Conservation (phyloP, 1,284 basidiomycete species). For the Wolfiporia cocos region DNA sequence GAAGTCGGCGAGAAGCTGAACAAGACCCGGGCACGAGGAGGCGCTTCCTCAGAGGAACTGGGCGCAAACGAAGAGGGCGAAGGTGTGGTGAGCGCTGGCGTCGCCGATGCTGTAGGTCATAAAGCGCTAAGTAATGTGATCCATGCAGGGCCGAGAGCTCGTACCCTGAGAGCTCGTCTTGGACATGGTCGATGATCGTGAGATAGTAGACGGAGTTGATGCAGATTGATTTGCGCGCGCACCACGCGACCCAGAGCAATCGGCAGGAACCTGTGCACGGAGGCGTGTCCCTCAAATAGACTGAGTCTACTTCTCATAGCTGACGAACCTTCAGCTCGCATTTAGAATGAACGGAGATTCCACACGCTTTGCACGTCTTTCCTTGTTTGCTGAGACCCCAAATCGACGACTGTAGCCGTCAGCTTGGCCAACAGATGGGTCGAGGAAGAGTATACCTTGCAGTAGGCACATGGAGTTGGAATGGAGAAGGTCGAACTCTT, state of each 20-base stretch:
- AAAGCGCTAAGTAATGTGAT: no score
- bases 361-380: conserved; percentile 75
- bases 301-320: background rate
- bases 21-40: conserved; percentile 50
- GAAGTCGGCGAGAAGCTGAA: conserved; percentile 71
- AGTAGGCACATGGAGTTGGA: conserved; percentile 75
- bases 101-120: conserved; percentile 10
- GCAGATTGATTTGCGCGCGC: conserved; percentile 16
- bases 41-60: conserved; percentile 34
- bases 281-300: conserved; percentile 3
- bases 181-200: conserved; percentile 28
- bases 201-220: conserved; percentile 18
- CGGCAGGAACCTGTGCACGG: conserved; percentile 60
- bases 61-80: conserved; percentile 52
- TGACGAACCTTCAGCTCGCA: conserved; percentile 73
- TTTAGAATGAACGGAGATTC: conserved; percentile 75
- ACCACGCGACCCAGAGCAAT: conserved; percentile 41
- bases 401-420: conserved; percentile 52
- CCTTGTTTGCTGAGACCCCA: conserved; percentile 85
- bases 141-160: no score
- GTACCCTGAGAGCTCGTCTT: conserved; percentile 23
- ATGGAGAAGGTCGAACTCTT: conserved; percentile 82
- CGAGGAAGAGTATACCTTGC: conserved; percentile 46
- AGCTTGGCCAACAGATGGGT: background rate
- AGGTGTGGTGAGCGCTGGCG: conserved; percentile 24